phyloP scores from a whole-genome alignment of 2,329 filamentous ascomycete genomes.

The Stemphylium lycopersici region DNA sequence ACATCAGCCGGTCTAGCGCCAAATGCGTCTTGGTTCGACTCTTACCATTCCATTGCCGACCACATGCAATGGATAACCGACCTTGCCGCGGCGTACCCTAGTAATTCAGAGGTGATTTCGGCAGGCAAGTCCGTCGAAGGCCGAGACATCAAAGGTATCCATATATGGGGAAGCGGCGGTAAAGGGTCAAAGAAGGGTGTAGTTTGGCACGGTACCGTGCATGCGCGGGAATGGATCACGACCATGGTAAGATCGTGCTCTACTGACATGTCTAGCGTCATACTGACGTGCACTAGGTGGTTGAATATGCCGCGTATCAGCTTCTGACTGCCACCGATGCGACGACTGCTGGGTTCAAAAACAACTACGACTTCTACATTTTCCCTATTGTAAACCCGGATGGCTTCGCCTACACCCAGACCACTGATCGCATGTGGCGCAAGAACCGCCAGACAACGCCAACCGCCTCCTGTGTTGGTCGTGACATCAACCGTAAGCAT shows the following conservation, averaged over 20 bases:
- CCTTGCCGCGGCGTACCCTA: conserved; percentile 43
- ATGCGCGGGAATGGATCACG: conserved; percentile 48
- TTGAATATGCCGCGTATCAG: conserved; percentile 47
- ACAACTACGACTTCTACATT: conserved; percentile 71
- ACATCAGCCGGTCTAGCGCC: conserved; percentile 36
- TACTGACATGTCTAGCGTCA: neutral
- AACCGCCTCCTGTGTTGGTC: conserved; percentile 41
- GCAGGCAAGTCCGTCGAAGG: conserved; percentile 46
- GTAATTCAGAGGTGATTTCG: conserved; percentile 43
- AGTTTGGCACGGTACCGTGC: conserved; percentile 48
- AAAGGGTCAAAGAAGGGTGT: conserved; percentile 46
- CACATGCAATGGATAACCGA: conserved; percentile 44
- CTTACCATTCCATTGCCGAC: conserved; percentile 46
- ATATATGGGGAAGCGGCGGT: conserved; percentile 48
- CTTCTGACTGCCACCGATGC: conserved; percentile 43
- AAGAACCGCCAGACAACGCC: conserved; percentile 47
- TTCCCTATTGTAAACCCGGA: conserved; percentile 50
- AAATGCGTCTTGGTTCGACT: conserved; percentile 45
- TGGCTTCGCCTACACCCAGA: conserved; percentile 48
- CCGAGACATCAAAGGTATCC: conserved; percentile 48
- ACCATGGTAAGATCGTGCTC: conserved; percentile 29
- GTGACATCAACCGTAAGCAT: conserved; percentile 45
- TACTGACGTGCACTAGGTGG: conserved; percentile 25
- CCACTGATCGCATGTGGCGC: conserved; percentile 48
- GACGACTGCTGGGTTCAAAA: conserved; percentile 52